Percentiles rank a stretch among this genome's conserved stretches.
Evolutionary conservation across 495 filamentous ascomycete species (phyloP).

Genomic region (Tuber melanosporum): DNA sequence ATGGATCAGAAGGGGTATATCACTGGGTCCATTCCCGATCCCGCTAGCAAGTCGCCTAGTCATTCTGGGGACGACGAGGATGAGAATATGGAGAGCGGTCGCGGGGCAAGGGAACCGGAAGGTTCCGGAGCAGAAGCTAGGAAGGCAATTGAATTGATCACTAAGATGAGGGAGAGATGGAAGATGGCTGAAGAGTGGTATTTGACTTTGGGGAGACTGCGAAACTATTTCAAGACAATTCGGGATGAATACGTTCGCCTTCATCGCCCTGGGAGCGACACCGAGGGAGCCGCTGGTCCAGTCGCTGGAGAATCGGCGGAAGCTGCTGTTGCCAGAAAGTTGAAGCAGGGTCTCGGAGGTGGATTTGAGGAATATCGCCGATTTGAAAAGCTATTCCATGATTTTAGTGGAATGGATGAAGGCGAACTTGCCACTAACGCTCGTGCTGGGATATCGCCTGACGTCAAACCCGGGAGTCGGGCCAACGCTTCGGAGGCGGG

Average conservation of each 20-base stretch:
- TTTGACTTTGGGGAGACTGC: conserved; percentile 59
- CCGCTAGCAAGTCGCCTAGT: conserved; percentile 21
- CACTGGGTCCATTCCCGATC: conserved; percentile 43
- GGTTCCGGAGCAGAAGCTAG: conserved; percentile 46
- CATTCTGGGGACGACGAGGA: conserved; percentile 35
- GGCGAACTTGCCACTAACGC: conserved; percentile 43
- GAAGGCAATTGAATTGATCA: conserved; percentile 51
- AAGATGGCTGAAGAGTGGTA: conserved; percentile 68
- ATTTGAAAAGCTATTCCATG: conserved; percentile 47
- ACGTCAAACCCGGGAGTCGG: conserved; percentile 40
- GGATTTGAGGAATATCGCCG: conserved; percentile 67
- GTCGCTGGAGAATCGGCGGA: conserved; percentile 23
- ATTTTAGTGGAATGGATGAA: conserved; percentile 51
- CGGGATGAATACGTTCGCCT: conserved; percentile 34
- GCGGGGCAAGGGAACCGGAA: conserved; percentile 28
- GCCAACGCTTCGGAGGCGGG: conserved; percentile 42
- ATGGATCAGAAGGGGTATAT: conserved; percentile 68
- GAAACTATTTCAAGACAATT: conserved; percentile 55
- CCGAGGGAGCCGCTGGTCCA: conserved; percentile 14
- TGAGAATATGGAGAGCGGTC: conserved; percentile 42
- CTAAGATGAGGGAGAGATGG: conserved; percentile 60
- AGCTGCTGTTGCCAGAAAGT: conserved; percentile 23
- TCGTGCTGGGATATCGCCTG: conserved; percentile 39
- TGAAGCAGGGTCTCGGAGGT: conserved; percentile 49
- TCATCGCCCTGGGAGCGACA: conserved; percentile 45